phyloP scores from a whole-genome alignment of 192 early-diverging fungal species.

The Rhizoclosmatium globosum region DNA sequence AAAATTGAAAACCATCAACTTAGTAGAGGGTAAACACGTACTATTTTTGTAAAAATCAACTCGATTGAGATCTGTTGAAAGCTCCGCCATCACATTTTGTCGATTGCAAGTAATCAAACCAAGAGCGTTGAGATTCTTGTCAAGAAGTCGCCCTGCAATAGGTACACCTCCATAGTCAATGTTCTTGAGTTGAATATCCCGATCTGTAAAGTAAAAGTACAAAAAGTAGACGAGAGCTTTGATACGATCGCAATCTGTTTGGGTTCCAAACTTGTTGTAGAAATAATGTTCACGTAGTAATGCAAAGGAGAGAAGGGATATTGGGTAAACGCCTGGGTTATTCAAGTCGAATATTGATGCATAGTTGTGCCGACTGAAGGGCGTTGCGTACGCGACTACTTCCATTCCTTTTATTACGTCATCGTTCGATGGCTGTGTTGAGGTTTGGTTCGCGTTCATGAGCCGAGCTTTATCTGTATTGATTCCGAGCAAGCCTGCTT shows the following conservation, averaged over 20 bases:
- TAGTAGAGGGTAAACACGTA: background rate
- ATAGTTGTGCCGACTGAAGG: background rate
- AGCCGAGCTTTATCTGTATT: background rate
- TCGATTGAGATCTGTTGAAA: background rate
- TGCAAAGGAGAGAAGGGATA: slow-evolving; percentile 7
- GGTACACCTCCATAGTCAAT: background rate
- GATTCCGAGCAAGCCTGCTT: background rate
- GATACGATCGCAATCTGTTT: background rate
- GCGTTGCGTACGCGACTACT: background rate
- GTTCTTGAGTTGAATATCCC: background rate
- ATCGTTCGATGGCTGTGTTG: background rate
- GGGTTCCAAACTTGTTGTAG: background rate
- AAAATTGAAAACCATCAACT: too few relatives aligned
- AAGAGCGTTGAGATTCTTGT: slow-evolving; percentile 5
- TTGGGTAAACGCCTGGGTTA: background rate
- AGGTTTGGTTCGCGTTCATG: background rate
- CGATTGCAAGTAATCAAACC: background rate
- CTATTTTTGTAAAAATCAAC: background rate
- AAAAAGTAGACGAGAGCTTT: background rate
- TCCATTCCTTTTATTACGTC: background rate
- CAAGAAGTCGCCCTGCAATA: background rate
- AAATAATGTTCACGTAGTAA: slow-evolving; percentile 18
- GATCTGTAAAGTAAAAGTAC: slow-evolving; percentile 6
- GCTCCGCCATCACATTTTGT: background rate
- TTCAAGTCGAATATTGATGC: background rate